Evolutionary conservation across 1,139 yeast genomes (phyloP).

Genomic region (Pneumocystis jirovecii): DNA sequence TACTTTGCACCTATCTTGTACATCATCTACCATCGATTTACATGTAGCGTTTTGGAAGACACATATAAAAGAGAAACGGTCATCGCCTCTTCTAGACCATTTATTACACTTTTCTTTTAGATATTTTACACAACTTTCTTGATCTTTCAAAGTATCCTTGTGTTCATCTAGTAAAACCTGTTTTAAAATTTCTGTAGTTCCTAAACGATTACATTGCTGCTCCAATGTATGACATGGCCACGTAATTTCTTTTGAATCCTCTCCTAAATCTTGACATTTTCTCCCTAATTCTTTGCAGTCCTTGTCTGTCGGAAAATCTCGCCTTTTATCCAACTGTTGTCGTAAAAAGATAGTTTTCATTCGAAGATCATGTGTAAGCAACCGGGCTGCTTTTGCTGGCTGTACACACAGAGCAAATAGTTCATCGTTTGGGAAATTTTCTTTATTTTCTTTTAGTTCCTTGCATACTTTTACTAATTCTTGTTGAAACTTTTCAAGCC

Average conservation of each 20-base stretch:
- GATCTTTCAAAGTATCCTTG: no score
- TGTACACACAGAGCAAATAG: not conserved
- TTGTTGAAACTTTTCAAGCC: no score
- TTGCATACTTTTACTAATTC: not conserved
- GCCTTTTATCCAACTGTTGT: not conserved
- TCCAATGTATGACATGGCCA: not conserved
- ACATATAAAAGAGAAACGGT: no score
- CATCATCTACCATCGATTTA: no score
- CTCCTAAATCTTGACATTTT: no score
- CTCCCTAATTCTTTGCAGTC: not conserved
- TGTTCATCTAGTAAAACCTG: not conserved
- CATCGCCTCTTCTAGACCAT: no score
- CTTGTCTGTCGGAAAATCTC: not conserved
- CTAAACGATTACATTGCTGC: not conserved
- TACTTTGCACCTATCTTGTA: no score
- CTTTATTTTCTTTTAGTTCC: not conserved
- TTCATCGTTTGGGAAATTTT: not conserved
- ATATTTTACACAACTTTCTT: no score
- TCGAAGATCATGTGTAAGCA: not conserved
- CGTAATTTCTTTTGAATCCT: no score
- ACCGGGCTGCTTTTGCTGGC: not conserved
- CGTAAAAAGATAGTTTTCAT: not conserved
- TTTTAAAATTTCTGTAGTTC: not conserved
- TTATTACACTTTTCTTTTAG: no score
- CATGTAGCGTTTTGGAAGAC: no score